Evolutionary conservation across 352 stramenopile species (phyloP), one percentile per base, ranked within the genome.

Genomic region (Phytophthora megakarya): DNA sequence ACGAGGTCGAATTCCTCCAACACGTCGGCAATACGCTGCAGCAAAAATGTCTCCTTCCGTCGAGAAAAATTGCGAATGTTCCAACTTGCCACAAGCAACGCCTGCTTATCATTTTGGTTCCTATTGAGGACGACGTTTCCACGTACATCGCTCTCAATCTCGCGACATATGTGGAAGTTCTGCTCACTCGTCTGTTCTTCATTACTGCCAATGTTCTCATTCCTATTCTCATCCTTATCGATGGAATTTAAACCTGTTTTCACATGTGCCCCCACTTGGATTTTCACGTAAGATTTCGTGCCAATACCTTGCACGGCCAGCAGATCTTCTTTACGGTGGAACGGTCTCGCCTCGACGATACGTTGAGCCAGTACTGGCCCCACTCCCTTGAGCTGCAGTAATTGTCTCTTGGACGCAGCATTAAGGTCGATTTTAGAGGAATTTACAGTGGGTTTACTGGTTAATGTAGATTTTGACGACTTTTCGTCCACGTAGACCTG

Each of bases 41-140:
- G 45, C 4, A 75, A 56, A 28, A 55, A 50, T 11, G 65, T 61
- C 5, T 83, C 70, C 33, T 81, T 78, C n/a, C 52, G 61, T 22
- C 70, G 74, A 3, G 81, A 90, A 56, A 90, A 60, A 43, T 90
- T 88, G 67, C 80, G 78, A n/a, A 93, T 81, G 25, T 93, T 93
- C 80, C 78, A 90, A 51, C 80, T 88, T 0, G 76, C 84, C 7
- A 90, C 53, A 32, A 92, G 58, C 18, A 92, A 21, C 19, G 64
- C 61, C 22, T 23, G 56, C 19, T 63, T 53, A 12, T 28, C 22
- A 43, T 39, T 12, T n/a, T n/a, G n/a, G 11, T 42, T n/a, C 46
- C 12, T 26, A 10, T 39, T 16, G 10, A 30, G 51, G 19, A 86
- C 72, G 3, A 86, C 59, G 35, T 51, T 81, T 28, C 28, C 48